Evolutionary conservation across 768 basidiomycete genomes (phyloP).

Genomic region (Mycena pura): DNA sequence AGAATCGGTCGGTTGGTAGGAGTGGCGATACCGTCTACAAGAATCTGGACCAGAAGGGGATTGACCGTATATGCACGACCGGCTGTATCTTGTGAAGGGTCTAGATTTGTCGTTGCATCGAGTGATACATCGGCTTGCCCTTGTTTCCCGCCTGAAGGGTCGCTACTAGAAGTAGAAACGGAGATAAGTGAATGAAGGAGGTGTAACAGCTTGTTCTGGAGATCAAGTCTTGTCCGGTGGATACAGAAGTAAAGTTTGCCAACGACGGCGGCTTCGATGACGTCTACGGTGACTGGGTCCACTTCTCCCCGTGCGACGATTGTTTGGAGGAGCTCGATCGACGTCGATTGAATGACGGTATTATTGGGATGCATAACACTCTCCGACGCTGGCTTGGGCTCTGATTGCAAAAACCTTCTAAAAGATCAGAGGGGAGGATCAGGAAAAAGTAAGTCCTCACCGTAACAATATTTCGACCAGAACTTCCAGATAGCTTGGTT

Average conservation of each 20-base stretch:
- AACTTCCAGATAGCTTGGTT: slow-evolving; percentile 78
- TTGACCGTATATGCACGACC: slow-evolving; percentile 59
- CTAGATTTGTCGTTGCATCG: slow-evolving; percentile 42
- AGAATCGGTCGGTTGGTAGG: slow-evolving; percentile 78
- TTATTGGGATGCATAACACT: slow-evolving; percentile 68
- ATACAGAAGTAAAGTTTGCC: slow-evolving; percentile 78
- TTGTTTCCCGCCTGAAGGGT: slow-evolving; percentile 36
- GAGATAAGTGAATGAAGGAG: slow-evolving; percentile 87
- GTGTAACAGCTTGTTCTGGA: slow-evolving; percentile 94
- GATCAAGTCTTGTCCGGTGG: slow-evolving; percentile 72
- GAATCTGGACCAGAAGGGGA: slow-evolving; percentile 75
- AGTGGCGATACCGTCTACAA: slow-evolving; percentile 80
- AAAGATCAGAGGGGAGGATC: slow-evolving; percentile 5
- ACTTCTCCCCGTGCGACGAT: slow-evolving; percentile 85
- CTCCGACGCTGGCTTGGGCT: slow-evolving; percentile 60
- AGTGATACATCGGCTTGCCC: slow-evolving; percentile 37
- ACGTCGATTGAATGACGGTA: slow-evolving; percentile 69
- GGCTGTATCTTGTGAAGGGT: slow-evolving; percentile 37
- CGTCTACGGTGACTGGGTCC: slow-evolving; percentile 62
- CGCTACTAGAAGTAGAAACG: slow-evolving; percentile 54
- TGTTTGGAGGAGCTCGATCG: slow-evolving; percentile 83
- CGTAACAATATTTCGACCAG: slow-evolving; percentile 75
- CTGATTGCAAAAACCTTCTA: slow-evolving; percentile 76
- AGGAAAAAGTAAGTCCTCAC: slow-evolving; percentile 46
- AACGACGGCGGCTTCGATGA: slow-evolving; percentile 73